A percentile compares a stretch with the other conserved stretches of the same genome.
Evolutionary conservation across 768 basidiomycete genomes (phyloP).

Genomic region (Auriscalpium orientale): DNA sequence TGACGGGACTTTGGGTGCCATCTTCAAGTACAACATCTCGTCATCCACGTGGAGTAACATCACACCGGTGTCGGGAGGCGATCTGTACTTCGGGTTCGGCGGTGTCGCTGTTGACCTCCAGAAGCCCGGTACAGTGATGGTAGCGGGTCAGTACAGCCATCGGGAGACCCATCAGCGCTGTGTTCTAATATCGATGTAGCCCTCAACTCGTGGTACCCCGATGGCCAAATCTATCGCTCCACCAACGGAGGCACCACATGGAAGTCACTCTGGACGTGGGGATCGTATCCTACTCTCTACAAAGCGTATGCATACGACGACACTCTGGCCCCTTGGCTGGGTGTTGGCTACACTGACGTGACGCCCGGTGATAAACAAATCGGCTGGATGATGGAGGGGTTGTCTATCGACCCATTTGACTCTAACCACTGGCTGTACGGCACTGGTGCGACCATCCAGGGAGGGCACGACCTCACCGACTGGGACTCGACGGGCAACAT

Average conservation of each 20-base stretch:
- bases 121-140: constrained; percentile 59
- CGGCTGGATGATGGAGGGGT: constrained; percentile 70
- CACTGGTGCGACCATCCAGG: constrained; percentile 60
- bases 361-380: constrained; percentile 41
- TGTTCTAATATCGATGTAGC: neutral
- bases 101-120: constrained; percentile 55
- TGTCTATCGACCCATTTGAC: constrained; percentile 59
- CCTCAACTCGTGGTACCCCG: constrained; percentile 37
- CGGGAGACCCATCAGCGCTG: neutral
- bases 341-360: constrained; percentile 38
- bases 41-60: constrained; percentile 53
- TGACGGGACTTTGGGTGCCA: constrained; percentile 45
- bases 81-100: constrained; percentile 57
- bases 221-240: constrained; percentile 59
- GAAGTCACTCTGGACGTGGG: constrained; percentile 53
- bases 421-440: constrained; percentile 66
- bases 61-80: constrained; percentile 48
- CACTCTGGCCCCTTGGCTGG: constrained; percentile 52
- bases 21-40: constrained; percentile 44
- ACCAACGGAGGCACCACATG: constrained; percentile 52
- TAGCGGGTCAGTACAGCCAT: constrained; percentile 52
- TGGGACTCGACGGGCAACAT: constrained; percentile 59
- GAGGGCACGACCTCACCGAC: constrained; percentile 46
- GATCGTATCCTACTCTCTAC: constrained; percentile 35
- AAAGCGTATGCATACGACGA: constrained; percentile 48